These are phyloP conservation scores for Otatea glauca DNA, from an alignment of 176 grass and related monocot genomes.

Conservation along the genomic window DNA sequence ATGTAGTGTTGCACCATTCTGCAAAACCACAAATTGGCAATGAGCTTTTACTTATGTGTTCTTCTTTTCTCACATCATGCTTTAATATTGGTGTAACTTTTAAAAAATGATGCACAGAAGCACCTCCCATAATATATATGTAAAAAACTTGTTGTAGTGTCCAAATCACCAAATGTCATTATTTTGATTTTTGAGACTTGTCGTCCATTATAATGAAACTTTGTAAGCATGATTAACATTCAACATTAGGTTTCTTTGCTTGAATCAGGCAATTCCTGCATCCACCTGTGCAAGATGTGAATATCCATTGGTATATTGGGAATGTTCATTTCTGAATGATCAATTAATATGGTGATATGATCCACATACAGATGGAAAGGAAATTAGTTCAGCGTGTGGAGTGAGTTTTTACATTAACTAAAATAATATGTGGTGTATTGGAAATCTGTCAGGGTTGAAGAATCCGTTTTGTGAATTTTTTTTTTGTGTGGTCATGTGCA, in stretches of 20 bases:
- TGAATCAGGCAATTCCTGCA: not conserved
- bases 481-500: not conserved
- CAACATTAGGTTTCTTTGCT: not conserved
- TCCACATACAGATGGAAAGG: not conserved
- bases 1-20: not conserved
- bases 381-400: not conserved
- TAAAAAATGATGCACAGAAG: too few species aligned
- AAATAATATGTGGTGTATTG: not conserved
- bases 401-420: constrained; percentile 6
- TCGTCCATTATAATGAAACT: not conserved
- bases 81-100: too few species aligned
- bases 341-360: not conserved
- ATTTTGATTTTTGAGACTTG: not conserved
- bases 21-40: not conserved
- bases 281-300: not conserved
- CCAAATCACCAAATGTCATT: not conserved
- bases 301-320: not conserved
- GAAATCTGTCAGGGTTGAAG: constrained; percentile 3
- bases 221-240: not conserved
- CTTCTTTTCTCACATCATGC: not conserved
- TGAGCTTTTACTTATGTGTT: not conserved
- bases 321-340: not conserved
- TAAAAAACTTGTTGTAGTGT: not conserved
- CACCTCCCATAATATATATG: not conserved
- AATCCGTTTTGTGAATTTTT: constrained; percentile 9